A percentile compares a stretch with the other conserved stretches of the same genome.
These are phyloP conservation scores for Nakazawaea siamensis DNA, from an alignment of 805 yeast species.

Conservation along the genomic window DNA sequence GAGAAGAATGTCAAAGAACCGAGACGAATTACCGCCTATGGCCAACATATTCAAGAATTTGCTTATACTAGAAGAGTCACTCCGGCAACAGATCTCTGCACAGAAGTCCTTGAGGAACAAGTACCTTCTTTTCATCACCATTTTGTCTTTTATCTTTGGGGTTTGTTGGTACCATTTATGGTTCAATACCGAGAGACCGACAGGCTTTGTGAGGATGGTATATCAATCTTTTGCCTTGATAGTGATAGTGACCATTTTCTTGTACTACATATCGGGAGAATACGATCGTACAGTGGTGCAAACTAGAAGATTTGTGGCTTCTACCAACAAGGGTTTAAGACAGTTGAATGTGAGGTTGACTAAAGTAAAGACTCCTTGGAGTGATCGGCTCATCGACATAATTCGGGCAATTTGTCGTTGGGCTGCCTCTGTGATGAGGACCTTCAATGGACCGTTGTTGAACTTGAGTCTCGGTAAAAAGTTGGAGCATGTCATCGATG, in stretches of 20 bases:
- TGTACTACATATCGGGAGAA: conserved; percentile 85
- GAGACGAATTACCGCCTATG: conserved; percentile 33
- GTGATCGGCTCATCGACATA: conserved; percentile 27
- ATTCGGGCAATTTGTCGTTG: conserved; percentile 2
- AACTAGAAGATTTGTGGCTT: conserved; percentile 69
- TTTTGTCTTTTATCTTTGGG: conserved; percentile 30
- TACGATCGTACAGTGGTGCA: conserved; percentile 76
- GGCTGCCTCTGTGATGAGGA: neutral
- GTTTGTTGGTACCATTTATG: conserved; percentile 28
- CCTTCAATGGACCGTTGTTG: conserved; percentile 7
- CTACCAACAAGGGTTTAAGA: conserved; percentile 85
- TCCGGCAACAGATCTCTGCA: conserved; percentile 72
- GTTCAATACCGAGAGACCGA: conserved; percentile 10
- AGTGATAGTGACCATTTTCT: conserved; percentile 54
- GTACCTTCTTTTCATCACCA: conserved; percentile 45
- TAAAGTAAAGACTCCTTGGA: conserved; percentile 37
- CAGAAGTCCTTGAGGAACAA: conserved; percentile 60
- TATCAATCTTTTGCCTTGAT: conserved; percentile 53
- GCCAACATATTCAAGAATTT: conserved; percentile 77
- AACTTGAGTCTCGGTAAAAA: conserved; percentile 3
- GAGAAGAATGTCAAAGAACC: conserved; percentile 15
- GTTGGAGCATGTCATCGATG: conserved; percentile 2
- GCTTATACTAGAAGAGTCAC: conserved; percentile 75
- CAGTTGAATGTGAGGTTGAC: conserved; percentile 76
- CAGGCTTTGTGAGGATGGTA: conserved; percentile 28